Base-by-base conservation (phyloP, 148 eudicot species). In the Rhododendron ovatum region DNA sequence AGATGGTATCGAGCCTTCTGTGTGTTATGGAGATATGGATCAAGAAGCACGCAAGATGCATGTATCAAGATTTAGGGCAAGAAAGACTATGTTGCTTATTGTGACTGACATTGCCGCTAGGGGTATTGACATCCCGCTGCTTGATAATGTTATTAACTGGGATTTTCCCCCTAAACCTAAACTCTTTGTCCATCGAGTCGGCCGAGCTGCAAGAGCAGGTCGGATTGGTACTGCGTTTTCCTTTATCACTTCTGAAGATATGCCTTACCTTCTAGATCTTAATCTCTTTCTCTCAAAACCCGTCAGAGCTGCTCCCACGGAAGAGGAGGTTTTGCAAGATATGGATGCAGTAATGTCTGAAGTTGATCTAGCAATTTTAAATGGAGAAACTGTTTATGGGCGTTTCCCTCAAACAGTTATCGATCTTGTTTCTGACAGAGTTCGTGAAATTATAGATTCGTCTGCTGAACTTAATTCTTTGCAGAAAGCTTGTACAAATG, bases 31-130 rank as follows among this genome's bases (percentile, higher is more conserved):
- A 82, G 95, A 93, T 84, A 97, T 95, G 99, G 98, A 97, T 90
- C 93, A 91, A 82, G 98, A 94, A 83, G 99, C 98, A 86, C 91
- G 98, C 39, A 94, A 97, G 85, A 95, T 94, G 73, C 89, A 94
- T 81, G 78, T 93, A 63, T 90, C 93, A 63, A 92, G 85, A 89
- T 97, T 97, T 81, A 91, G 98, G 84, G 87, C 98, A 45, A 92
- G 98, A 77, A 95, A 92, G 91, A 95, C 96, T 57, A 97, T 93
- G 96, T 53, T 95, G 83, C 88, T 97, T 84, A 92, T 97, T 86
- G 98, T 95, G 82, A 97, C 99, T 24, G 98, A 97, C 92, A 90
- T 97, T 88, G 99, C 99, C 53, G 95, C 96, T 65, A 92, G 99
- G 89, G 99, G 99, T 82, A 93, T 97, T 86, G 99, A 97, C 84